Evolutionary conservation across 1,284 basidiomycete genomes (phyloP).

Genomic region (Farysia itapuensis): DNA sequence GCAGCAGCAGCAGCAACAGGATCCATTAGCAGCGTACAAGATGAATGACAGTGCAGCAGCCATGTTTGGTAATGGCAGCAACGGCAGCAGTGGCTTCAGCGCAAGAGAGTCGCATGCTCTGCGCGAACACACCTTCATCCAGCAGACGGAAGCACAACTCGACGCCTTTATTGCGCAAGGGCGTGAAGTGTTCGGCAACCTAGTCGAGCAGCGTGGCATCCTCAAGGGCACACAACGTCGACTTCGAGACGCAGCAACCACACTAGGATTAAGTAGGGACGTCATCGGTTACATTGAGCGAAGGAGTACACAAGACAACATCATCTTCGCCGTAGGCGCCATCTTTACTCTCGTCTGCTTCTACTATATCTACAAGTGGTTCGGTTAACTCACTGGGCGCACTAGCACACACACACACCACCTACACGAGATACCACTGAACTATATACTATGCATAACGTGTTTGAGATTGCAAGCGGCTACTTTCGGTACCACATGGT

Average conservation of each 20-base stretch:
- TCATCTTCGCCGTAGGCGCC: conserved; percentile 54
- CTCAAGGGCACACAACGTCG: conserved; percentile 53
- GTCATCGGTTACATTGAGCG: conserved; percentile 58
- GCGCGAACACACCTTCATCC: conserved; percentile 57
- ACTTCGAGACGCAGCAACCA: conserved; percentile 54
- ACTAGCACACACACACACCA: background rate
- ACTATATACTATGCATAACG: too few species aligned
- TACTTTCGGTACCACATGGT: conserved; percentile 76
- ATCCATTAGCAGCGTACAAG: conserved; percentile 53
- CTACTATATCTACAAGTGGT: conserved; percentile 57
- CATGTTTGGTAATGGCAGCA: conserved; percentile 42
- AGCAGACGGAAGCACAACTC: conserved; percentile 54
- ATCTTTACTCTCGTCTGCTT: conserved; percentile 56
- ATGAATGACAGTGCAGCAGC: conserved; percentile 51
- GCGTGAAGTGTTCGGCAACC: conserved; percentile 54
- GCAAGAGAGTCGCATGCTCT: conserved; percentile 53
- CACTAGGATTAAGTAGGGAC: conserved; percentile 54
- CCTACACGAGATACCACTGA: too few species aligned
- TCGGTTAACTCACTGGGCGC: conserved; percentile 16
- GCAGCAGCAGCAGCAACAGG: conserved; percentile 5
- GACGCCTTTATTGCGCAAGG: conserved; percentile 58
- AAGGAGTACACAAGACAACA: conserved; percentile 56
- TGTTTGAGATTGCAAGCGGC: too few species aligned
- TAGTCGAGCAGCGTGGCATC: conserved; percentile 57
- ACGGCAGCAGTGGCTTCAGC: conserved; percentile 9